Conservation (phyloP, 2,329 filamentous ascomycete genomes). For the Cucurbitaria berberidis region DNA sequence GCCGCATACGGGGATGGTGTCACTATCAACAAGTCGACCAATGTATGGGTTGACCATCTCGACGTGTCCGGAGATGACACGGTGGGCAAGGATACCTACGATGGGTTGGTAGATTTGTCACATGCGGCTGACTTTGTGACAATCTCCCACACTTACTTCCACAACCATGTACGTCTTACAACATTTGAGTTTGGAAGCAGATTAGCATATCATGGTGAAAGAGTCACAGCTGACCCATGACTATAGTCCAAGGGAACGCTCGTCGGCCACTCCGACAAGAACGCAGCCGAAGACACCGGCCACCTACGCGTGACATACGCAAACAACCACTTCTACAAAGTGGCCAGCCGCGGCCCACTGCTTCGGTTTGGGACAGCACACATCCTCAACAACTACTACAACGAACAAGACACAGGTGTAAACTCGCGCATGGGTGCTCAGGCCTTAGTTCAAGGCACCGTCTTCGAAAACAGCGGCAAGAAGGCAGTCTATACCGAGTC, state of each 20-base stretch:
- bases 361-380: conserved; percentile 71
- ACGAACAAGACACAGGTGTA: conserved; percentile 42
- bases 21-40: conserved; percentile 61
- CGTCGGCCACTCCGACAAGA: conserved; percentile 65
- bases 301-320: conserved; percentile 68
- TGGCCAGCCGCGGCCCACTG: conserved; percentile 67
- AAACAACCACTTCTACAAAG: conserved; percentile 69
- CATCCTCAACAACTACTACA: conserved; percentile 59
- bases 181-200: too few species aligned
- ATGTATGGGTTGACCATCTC: conserved; percentile 68
- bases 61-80: conserved; percentile 61
- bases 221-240: not conserved
- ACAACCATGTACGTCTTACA: conserved; percentile 54
- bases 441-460: conserved; percentile 51
- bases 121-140: conserved; percentile 68
- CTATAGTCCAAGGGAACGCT: conserved; percentile 61
- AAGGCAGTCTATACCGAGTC: conserved; percentile 64
- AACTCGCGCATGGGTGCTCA: conserved; percentile 52
- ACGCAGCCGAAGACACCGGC: conserved; percentile 60
- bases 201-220: too few species aligned
- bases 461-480: conserved; percentile 64
- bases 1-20: conserved; percentile 65
- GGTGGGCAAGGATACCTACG: conserved; percentile 34
- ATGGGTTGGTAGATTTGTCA: conserved; percentile 62
- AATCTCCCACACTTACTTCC: conserved; percentile 57